Conservation (phyloP, 2,329 filamentous ascomycete species). For the Aspergillus persii region DNA sequence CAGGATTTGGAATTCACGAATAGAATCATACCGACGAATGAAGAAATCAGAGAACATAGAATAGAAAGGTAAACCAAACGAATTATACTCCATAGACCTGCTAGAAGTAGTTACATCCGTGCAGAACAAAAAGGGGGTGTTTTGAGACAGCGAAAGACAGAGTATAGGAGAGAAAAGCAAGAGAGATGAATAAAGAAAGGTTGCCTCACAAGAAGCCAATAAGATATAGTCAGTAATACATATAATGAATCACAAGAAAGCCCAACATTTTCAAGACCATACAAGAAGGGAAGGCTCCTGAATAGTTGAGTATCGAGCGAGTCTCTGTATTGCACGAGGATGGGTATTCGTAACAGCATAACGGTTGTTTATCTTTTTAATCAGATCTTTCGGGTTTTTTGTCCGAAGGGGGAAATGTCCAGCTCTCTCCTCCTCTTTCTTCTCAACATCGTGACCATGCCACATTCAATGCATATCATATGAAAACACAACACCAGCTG, state of each 20-base stretch:
- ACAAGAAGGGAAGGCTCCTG: background rate
- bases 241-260: slow-evolving; percentile 3
- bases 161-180: too few relatives aligned
- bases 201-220: background rate
- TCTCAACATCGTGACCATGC: background rate
- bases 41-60: background rate
- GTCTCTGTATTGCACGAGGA: background rate
- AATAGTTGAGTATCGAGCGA: background rate
- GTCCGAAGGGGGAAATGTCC: background rate
- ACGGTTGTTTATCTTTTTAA: background rate
- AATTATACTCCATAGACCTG: slow-evolving; percentile 7
- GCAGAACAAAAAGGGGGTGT: background rate
- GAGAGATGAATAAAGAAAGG: background rate
- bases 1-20: background rate
- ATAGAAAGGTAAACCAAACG: background rate
- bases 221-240: slow-evolving; percentile 7
- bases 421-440: background rate
- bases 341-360: slow-evolving; percentile 4
- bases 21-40: background rate
- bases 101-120: slow-evolving; percentile 4
- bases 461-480: background rate
- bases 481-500: background rate
- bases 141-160: too few relatives aligned
- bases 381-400: background rate
- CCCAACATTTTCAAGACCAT: background rate